phyloP scores from a whole-genome alignment of 2,329 filamentous ascomycete species.

The Ambrosiella beaveri region DNA sequence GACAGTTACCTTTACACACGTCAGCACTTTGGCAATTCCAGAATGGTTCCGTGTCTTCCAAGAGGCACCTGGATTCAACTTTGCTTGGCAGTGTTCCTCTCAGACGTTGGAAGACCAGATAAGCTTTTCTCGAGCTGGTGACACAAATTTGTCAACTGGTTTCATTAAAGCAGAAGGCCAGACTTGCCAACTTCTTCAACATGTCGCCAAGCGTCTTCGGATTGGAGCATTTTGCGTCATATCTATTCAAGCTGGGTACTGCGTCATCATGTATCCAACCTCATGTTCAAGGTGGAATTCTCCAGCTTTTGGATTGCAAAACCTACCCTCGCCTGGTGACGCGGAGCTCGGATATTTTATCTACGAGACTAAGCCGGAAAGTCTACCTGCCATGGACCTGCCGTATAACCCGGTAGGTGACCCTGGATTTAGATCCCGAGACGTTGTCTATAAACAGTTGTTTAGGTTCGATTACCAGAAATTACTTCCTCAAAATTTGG shows the following conservation, averaged over 20 bases:
- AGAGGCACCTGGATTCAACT: conserved; percentile 17
- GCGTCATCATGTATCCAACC: conserved; percentile 24
- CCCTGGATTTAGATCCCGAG: conserved; percentile 4
- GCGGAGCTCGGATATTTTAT: conserved; percentile 22
- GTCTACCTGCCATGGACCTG: conserved; percentile 1
- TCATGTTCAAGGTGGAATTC: neutral
- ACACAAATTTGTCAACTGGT: conserved; percentile 12
- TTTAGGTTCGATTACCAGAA: conserved; percentile 20
- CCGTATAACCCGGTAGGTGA: neutral
- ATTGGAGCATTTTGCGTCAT: conserved; percentile 22
- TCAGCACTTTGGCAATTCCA: neutral
- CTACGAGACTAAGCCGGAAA: conserved; percentile 18
- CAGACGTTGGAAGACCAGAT: conserved; percentile 17
- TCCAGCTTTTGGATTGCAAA: conserved; percentile 1
- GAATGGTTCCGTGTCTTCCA: conserved; percentile 19
- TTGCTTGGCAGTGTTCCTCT: conserved; percentile 21
- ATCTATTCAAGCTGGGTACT: conserved; percentile 18
- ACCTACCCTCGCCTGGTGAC: conserved; percentile 5
- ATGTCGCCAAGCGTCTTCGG: conserved; percentile 21
- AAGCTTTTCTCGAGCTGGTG: neutral
- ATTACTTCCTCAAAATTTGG: conserved; percentile 15
- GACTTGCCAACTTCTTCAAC: conserved; percentile 15
- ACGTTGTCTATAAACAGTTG: conserved; percentile 18
- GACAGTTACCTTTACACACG: neutral
- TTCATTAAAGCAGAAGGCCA: conserved; percentile 7